Conservation (phyloP, 345 rosid species). For the Abelmoschus esculentus region DNA sequence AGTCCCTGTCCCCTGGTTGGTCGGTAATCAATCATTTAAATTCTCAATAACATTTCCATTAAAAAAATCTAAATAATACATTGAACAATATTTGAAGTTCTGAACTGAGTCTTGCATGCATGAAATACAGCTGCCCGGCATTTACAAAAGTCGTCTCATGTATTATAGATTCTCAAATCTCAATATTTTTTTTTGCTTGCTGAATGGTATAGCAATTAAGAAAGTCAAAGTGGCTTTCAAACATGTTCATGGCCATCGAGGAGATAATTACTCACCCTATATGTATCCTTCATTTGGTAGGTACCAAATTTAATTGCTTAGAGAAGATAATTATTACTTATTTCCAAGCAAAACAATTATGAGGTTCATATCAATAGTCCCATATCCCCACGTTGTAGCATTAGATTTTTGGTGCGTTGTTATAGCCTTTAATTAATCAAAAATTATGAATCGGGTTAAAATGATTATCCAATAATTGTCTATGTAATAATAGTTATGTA, state of each 20-base stretch:
- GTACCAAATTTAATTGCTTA: neutral
- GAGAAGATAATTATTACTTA: neutral
- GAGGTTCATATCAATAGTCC: neutral
- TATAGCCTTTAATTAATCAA: neutral
- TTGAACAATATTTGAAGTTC: neutral
- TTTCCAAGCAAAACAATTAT: neutral
- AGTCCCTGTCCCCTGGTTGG: neutral
- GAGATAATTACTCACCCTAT: neutral
- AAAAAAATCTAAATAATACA: neutral
- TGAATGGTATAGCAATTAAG: neutral
- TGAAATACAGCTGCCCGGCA: constrained; percentile 4
- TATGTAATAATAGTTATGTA: too few species aligned
- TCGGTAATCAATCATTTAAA: neutral
- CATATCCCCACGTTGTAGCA: neutral
- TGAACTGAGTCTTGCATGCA: neutral
- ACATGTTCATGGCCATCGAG: constrained; percentile 2
- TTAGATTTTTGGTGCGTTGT: neutral
- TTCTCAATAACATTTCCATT: neutral
- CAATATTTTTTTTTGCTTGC: neutral
- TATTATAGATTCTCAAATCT: neutral
- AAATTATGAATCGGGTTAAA: too few species aligned
- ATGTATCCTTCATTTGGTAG: neutral
- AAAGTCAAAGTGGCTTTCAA: neutral
- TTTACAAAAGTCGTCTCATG: neutral
- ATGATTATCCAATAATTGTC: too few species aligned